phyloP scores from a whole-genome alignment of 495 filamentous ascomycete species.

The Penicillium nucicola region DNA sequence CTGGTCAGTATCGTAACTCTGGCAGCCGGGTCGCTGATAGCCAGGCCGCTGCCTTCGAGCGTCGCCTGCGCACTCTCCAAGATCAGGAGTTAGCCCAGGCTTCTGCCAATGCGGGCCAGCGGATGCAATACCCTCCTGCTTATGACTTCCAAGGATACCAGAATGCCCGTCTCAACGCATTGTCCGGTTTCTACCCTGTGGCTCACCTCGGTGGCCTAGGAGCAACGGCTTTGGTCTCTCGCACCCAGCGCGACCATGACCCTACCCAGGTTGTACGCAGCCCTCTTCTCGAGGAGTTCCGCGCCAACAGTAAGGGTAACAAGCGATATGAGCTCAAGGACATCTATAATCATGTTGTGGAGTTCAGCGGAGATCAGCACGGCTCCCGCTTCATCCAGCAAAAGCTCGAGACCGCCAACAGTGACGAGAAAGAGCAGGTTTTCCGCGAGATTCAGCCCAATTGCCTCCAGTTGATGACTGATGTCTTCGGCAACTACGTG shows the following conservation, averaged over 20 bases:
- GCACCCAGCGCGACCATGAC: constrained; percentile 62
- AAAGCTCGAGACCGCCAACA: constrained; percentile 92
- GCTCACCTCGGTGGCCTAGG: constrained; percentile 19
- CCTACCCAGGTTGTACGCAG: constrained; percentile 64
- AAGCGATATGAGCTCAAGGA: constrained; percentile 88
- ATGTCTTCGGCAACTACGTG: constrained; percentile 97
- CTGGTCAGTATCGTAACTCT: constrained; percentile 44
- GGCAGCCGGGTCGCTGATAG: constrained; percentile 37
- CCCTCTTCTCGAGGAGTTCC: constrained; percentile 74
- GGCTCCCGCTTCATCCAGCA: constrained; percentile 95
- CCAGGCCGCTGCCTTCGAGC: constrained; percentile 42
- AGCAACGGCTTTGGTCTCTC: constrained; percentile 39
- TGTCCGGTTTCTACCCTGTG: constrained; percentile 34
- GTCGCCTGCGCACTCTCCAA: constrained; percentile 46
- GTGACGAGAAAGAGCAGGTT: constrained; percentile 93
- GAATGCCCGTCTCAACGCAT: constrained; percentile 32
- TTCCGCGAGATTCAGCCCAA: constrained; percentile 85
- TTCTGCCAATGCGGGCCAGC: constrained; percentile 33
- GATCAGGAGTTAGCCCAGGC: constrained; percentile 44
- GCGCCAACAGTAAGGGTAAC: constrained; percentile 67
- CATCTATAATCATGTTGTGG: constrained; percentile 84
- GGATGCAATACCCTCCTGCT: constrained; percentile 35
- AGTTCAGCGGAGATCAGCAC: constrained; percentile 94
- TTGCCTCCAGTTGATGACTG: constrained; percentile 84
- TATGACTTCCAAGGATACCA: constrained; percentile 42